Evolutionary conservation across 1,284 basidiomycete species (phyloP), one percentile per base, ranked within the genome.

Genomic region (Apiotrichum brassicae): DNA sequence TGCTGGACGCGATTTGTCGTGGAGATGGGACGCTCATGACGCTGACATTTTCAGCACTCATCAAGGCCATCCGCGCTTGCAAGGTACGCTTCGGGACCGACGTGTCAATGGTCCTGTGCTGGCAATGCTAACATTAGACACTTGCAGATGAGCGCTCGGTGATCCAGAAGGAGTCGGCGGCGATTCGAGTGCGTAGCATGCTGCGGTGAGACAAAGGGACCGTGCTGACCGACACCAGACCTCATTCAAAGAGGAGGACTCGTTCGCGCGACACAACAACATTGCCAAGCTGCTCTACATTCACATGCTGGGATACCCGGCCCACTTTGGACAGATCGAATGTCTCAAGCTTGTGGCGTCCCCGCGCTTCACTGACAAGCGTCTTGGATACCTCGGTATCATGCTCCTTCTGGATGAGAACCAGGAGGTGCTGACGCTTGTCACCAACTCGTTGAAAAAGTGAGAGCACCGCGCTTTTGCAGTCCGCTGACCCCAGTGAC

Each of bases 261-360:
- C 88, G 34, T 87, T 85, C 74, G 80, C 87, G 54, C 84, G 93
- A 50, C 87, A 97, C 73, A 91, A 97, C 79, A 97, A 95, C 76
- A 86, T 98, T 68, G 93, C 94, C 53, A 98, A 98, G 73, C 81
- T 98, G 20, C 83, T 99, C 57, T 98, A 99, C 77, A 98, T 99
- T 72, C 93, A 98, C 74, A 98, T 99, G 95, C 85, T 99, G 22
- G 95, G 95, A 51, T 97, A 95, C 52, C 92, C 94, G 4, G 95
- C 95, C 25, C 95, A 99, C 73, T 99, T 97, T 68, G 95, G 95
- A 43, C 95, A 99, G 78, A 97, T 99, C 71, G 95, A 98, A 78
- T 99, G 95, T 75, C 79, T 99, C 59, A 98, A 98, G 75, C 84
- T 99, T 46, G 95, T 98, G 38, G 95, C 95, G n/a, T 91, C 90